These are phyloP conservation scores for Podospora pseudopauciseta DNA, from an alignment of 495 filamentous ascomycete genomes.

Conservation along the genomic window DNA sequence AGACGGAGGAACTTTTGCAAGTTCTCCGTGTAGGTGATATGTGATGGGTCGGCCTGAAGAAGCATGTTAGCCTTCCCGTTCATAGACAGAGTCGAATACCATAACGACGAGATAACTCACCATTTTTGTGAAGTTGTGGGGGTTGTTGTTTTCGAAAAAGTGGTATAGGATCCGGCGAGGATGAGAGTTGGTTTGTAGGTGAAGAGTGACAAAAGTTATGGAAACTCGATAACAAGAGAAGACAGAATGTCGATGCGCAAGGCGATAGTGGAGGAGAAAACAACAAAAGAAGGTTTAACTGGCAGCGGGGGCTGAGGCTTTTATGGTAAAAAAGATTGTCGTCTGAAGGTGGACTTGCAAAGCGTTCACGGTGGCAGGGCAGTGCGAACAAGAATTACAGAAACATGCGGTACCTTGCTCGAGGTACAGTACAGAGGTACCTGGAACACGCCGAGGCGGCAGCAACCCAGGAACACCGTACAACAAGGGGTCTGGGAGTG, in stretches of 20 bases:
- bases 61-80: not conserved
- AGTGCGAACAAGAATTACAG: not conserved
- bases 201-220: not conserved
- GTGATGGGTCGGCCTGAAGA: constrained; percentile 11
- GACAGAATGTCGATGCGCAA: not conserved
- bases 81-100: not conserved
- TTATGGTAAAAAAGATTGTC: constrained; percentile 6
- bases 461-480: not conserved
- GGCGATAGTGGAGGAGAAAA: constrained; percentile 6
- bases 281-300: not conserved
- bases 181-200: not conserved
- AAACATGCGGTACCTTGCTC: not conserved
- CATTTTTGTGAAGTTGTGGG: constrained; percentile 12
- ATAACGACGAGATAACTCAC: constrained; percentile 9
- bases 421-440: not conserved
- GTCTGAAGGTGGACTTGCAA: constrained; percentile 1
- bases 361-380: not conserved
- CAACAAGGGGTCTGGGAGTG: not conserved
- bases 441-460: not conserved
- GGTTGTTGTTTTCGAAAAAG: not conserved
- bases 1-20: constrained; percentile 87
- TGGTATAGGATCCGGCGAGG: not conserved
- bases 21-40: constrained; percentile 21
- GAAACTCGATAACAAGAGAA: not conserved
- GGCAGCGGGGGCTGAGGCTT: constrained; percentile 6